Base-by-base conservation (phyloP, 2,329 filamentous ascomycete species). In the Lecanicillium sp. region DNA sequence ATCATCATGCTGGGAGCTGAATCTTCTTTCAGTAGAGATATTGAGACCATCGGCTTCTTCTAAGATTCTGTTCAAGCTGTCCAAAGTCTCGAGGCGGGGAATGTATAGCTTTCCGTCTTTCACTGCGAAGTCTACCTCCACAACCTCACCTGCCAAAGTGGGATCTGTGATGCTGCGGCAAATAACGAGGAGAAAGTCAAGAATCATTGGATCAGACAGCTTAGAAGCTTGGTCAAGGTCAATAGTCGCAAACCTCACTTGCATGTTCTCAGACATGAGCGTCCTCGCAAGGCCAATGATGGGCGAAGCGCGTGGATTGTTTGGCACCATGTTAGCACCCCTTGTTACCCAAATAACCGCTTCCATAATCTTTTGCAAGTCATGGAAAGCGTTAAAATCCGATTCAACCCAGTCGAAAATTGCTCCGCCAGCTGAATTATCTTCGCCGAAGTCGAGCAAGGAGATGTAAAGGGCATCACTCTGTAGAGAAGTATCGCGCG, bases 331-430 rank as follows among this genome's bases (percentile, higher is more conserved):
- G 24, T 71, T 67, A 2, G 69, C 71, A 4, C 68, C 69, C 0
- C 60, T 59, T 0, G 72, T 72, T 15, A 76, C 51, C 74, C 76
- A 80, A 1, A 79, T 39, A 2, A 79, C 54, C 2, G 67, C 63
- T 14, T 62, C 64, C 1, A 68, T 60, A 1, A 44, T 45, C 4
- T 57, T 54, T 3, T 73, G 56, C 14, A 80, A 55, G 0, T 55
- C 52, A 23, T 71, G 65, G 23, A 80, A 66, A 2, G 55, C 33
- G 0, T 62, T 44, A 51, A 76, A 80, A 4, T 66, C 57, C 0
- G 54, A 10, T 9, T 66, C 56, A 2, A 54, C 55, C 63, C 75
- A 72, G 27, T 59, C 48, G 51, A 69, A 72, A 23, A 77, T 23
- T 4, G 10, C 47, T 11, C 35, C 30, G 12, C 37, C 32, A 2